Evolutionary conservation across 2,329 filamentous ascomycete genomes (phyloP), one percentile per base, ranked within the genome.

Genomic region (Fusarium avenaceum): DNA sequence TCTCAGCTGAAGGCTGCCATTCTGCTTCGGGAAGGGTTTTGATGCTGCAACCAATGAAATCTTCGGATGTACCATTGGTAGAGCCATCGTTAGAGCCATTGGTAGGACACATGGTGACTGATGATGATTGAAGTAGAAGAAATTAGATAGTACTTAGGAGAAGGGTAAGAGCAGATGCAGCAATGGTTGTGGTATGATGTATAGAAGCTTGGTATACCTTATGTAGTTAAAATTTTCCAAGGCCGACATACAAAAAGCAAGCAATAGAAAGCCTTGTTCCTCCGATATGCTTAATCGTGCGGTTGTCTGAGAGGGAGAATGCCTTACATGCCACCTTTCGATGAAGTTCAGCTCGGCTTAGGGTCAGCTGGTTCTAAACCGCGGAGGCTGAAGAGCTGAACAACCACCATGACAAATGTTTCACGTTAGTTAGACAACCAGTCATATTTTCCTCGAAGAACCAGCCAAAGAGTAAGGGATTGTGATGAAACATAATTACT

Each of bases 111-210:
- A 47, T 47, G 3, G 10, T 47, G 14, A 8, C 14, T 22, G 6
- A 4, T 17, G 8, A 47, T 45, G 5, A n/a, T 17, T 33, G 7
- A 6, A 17, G 20, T 10, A 9, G 39, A 22, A 14, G 6, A 10
- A 7, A 14, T 24, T 17, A 9, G 20, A 24, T 4, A 3, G 4
- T 43, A 24, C 2, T 28, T 3, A 28, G 6, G 9, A 5, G 40
- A 43, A 15, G 3, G 4, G 10, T 24, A 43, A n/a, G 1, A 1
- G 14, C 0, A 11, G 5, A 7, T 43, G 14, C 10, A 28, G 28
- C 13, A 10, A 11, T 11, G 4, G 10, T 11, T 10, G 10, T 11
- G 28, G 9, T 28, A 11, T 24, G 14, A 43, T 11, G 8, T 17
- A 14, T 11, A 1, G 14, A 17, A 43, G 4, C 40, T 43, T 13